Base-by-base conservation (phyloP, 345 rosid species). In the Heritiera fomes region DNA sequence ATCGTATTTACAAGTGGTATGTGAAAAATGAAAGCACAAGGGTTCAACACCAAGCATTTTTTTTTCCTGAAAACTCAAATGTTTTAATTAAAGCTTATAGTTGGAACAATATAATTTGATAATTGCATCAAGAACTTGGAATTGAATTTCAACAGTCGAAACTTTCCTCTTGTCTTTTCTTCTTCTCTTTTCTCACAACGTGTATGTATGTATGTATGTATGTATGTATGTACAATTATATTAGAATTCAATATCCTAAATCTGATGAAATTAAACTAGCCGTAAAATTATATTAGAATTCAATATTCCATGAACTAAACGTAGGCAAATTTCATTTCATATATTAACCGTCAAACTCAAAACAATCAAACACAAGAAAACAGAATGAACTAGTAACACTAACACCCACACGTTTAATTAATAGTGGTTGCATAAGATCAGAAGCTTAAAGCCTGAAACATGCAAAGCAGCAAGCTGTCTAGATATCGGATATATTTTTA, bases 391-490 rank as follows among this genome's bases (percentile, higher is more conserved):
- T 23, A 23, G 28, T 23, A 23, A 23, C 28, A 23, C 28, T 23
- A 23, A 23, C 28, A 23, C 28, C 28, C 28, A 23, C 28, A 23
- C 28, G 28, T 23, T 23, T 23, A 23, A 59, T 59, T 9, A 20
- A 20, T 7, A 23, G 28, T 11, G 23, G 30, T 34, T 66, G 5
- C 5, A 43, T 3, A 64, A 15, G 49, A 4, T 63, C n/a, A 62
- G 40, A 62, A 63, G 65, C 41, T 65, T 40, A 17, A 38, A 72
- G 40, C 62, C 76, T 10, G 62, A 53, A 72, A 72, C 62, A 34
- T 72, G 20, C 46, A 52, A 8, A 13, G 41, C 8, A 8, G 12
- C 6, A 6, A 23, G 38, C 38, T 34, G 3, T 2, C 38, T 34
- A 3, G 3, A 0, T 34, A 34, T 34, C 38, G 38, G 38, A 3